Evolutionary conservation across 2,329 filamentous ascomycete species (phyloP), one percentile per base, ranked within the genome.

Genomic region (Cladosporium phlei): DNA sequence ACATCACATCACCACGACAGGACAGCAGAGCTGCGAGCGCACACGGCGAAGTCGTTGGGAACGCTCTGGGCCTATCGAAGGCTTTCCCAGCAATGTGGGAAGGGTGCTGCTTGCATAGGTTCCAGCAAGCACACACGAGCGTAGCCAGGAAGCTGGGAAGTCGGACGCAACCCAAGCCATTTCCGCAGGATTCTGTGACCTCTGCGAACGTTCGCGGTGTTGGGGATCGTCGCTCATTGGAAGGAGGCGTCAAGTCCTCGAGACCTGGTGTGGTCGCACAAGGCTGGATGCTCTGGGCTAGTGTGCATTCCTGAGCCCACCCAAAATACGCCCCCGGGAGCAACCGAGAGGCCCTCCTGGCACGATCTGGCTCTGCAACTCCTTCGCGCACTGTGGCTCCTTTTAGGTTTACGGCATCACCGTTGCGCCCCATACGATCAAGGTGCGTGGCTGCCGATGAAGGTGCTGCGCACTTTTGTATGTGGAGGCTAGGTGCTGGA

Each of bases 211-310:
- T 21, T 45, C 32, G 17, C 42, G 33, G 32, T 22, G 42, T 37
- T 34, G 24, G 29, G 28, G 21, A 43, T 16, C 8, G 20, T 33
- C 20, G 32, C 28, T 46, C 34, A 47, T 49, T 56, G 56, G 55
- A 55, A 56, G 49, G 42, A 47, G 48, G 43, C n/a, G n/a, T 32
- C 19, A 30, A 34, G 30, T 42, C 40, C 45, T 46, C 55, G 56
- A 60, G 53, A 60, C 58, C 42, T 32, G 48, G 54, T 55, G 54
- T 51, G 54, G 58, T 60, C n/a, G 49, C 52, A 60, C 58, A 55
- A 47, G 52, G 53, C 50, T 48, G 43, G 42, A 39, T 55, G 53
- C 53, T 55, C 39, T 30, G 45, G 51, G 49, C 47, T 60, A 59
- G 58, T 51, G 52, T 37, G 21, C 53, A 56, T 55, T 55, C 53